phyloP scores from a whole-genome alignment of 2,329 filamentous ascomycete genomes.

The Hypoxylon sp. region DNA sequence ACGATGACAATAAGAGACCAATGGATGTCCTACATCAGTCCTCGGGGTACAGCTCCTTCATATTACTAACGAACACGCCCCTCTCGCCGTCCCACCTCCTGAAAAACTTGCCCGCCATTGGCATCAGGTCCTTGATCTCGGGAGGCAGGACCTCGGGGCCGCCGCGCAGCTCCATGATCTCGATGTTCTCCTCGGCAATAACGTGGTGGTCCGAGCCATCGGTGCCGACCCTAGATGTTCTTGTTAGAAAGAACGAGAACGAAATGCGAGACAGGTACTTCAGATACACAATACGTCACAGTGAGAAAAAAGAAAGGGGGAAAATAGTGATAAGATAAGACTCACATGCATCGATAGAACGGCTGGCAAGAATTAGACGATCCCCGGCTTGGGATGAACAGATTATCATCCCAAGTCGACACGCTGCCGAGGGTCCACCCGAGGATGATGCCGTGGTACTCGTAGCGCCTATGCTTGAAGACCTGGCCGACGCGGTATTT shows the following conservation, averaged over 20 bases:
- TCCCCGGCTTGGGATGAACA: constrained; percentile 30
- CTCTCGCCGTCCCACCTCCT: constrained; percentile 81
- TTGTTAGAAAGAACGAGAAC: neutral
- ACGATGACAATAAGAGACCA: neutral
- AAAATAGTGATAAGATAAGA: constrained; percentile 51
- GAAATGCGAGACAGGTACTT: neutral
- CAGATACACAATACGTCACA: too few species aligned
- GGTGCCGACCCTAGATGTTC: constrained; percentile 52
- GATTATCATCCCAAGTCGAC: constrained; percentile 67
- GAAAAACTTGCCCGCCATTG: constrained; percentile 86
- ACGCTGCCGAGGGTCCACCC: constrained; percentile 85
- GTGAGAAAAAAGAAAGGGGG: constrained; percentile 42
- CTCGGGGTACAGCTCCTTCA: constrained; percentile 85
- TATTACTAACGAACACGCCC: constrained; percentile 85
- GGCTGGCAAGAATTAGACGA: constrained; percentile 70
- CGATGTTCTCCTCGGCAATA: constrained; percentile 83
- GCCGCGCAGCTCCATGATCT: constrained; percentile 63
- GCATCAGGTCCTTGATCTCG: constrained; percentile 68
- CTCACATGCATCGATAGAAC: constrained; percentile 91
- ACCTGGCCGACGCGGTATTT: constrained; percentile 84
- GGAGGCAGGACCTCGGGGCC: constrained; percentile 50
- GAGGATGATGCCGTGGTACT: constrained; percentile 84
- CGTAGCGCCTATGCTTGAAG: constrained; percentile 85
- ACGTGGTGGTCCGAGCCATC: constrained; percentile 81
- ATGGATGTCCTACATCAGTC: constrained; percentile 66